Conservation (phyloP, 805 yeast genomes). For the Yarrowia deformans region DNA sequence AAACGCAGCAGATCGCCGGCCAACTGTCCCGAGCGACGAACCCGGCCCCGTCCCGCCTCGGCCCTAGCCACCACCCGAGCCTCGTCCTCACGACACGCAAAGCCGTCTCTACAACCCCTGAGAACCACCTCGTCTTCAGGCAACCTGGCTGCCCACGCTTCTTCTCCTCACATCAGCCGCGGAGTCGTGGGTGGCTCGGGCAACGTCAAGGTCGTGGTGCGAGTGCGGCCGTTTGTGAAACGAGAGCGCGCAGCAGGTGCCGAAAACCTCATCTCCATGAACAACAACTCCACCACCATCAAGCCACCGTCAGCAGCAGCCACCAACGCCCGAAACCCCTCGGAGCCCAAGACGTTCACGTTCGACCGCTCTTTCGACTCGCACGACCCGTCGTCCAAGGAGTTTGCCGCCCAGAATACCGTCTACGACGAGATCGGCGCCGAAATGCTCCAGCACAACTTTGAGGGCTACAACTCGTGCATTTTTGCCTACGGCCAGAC, state of each 20-base stretch:
- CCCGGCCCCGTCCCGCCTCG: slow-evolving; percentile 19
- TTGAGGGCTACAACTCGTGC: slow-evolving; percentile 76
- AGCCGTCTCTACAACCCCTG: neutral
- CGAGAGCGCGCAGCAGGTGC: slow-evolving; percentile 44
- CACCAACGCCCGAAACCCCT: slow-evolving; percentile 44
- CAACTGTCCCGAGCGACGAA: neutral
- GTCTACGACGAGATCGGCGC: slow-evolving; percentile 65
- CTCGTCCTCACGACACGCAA: neutral
- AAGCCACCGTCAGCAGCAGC: slow-evolving; percentile 42
- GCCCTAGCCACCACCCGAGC: slow-evolving; percentile 13
- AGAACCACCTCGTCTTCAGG: slow-evolving; percentile 8
- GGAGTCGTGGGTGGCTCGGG: neutral
- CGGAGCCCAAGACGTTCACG: slow-evolving; percentile 53
- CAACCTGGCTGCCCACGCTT: neutral
- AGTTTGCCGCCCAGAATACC: slow-evolving; percentile 57
- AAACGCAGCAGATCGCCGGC: slow-evolving; percentile 20
- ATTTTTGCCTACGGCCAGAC: slow-evolving; percentile 85
- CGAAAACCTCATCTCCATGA: slow-evolving; percentile 42
- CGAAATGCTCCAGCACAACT: slow-evolving; percentile 65
- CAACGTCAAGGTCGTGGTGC: slow-evolving; percentile 53
- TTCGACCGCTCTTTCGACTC: slow-evolving; percentile 66
- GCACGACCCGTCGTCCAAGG: slow-evolving; percentile 48
- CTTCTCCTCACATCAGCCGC: no score
- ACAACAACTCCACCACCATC: slow-evolving; percentile 42
- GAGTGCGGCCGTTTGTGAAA: slow-evolving; percentile 51